phyloP scores from a whole-genome alignment of 1,139 yeast species.

The Sugiyamaella paludigena region DNA sequence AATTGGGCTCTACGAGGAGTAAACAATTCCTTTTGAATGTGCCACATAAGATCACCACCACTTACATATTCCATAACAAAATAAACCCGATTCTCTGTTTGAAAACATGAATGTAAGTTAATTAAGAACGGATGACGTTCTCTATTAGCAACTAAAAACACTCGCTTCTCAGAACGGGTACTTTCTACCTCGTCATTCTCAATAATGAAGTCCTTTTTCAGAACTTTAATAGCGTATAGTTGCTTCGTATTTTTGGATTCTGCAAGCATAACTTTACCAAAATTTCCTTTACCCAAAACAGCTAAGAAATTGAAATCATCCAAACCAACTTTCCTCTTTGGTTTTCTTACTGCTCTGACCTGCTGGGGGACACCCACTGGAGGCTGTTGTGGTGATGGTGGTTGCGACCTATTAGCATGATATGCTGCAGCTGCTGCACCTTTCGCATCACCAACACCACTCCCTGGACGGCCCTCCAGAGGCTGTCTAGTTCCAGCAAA shows the following conservation, averaged over 20 bases:
- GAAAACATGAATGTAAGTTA: conserved; percentile 92
- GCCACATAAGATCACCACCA: conserved; percentile 99
- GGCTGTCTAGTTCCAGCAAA: not conserved
- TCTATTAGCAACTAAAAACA: conserved; percentile 82
- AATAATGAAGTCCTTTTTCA: conserved; percentile 91
- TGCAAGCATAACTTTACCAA: conserved; percentile 96
- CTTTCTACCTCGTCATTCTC: conserved; percentile 96
- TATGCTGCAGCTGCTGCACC: conserved; percentile 8
- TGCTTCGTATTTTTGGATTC: conserved; percentile 78
- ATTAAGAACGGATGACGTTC: conserved; percentile 91
- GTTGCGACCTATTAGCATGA: conserved; percentile 2
- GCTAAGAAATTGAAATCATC: conserved; percentile 94
- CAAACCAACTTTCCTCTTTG: conserved; percentile 71
- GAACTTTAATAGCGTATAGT: conserved; percentile 90
- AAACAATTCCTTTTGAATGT: conserved; percentile 87
- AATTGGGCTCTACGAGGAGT: conserved; percentile 91
- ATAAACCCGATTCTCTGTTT: conserved; percentile 93
- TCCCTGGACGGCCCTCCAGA: not conserved
- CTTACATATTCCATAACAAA: conserved; percentile 97
- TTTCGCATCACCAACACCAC: not conserved
- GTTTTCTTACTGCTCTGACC: conserved; percentile 12
- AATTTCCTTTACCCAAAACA: conserved; percentile 95
- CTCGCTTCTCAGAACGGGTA: conserved; percentile 89
- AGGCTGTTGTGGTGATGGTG: conserved; percentile 15
- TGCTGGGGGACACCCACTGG: conserved; percentile 11